These are phyloP conservation scores for Thraustochytrium striatum DNA, from an alignment of 352 stramenopile species.

Conservation along the genomic window DNA sequence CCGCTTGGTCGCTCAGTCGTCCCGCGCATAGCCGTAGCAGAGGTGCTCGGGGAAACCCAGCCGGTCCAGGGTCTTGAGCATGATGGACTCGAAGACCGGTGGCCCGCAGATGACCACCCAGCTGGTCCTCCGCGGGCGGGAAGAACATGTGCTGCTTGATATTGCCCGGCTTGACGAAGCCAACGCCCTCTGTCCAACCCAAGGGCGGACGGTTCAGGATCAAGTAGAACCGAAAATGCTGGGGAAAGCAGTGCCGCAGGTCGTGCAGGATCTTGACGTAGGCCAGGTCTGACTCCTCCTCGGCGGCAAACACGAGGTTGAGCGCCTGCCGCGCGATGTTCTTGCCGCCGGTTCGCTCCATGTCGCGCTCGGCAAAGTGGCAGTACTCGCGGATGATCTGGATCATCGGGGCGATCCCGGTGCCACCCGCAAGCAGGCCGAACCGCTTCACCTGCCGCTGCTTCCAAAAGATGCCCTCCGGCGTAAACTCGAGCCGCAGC, in stretches of 20 bases:
- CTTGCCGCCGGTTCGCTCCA: background rate
- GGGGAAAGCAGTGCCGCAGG: constrained; percentile 48
- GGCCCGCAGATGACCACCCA: constrained; percentile 59
- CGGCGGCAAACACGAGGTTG: constrained; percentile 57
- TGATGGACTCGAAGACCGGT: constrained; percentile 37
- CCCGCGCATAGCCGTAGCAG: constrained; percentile 10
- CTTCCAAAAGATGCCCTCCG: constrained; percentile 45
- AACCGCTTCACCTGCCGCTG: constrained; percentile 51
- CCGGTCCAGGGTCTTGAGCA: background rate
- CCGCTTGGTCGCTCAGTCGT: too few relatives aligned
- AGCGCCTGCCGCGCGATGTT: constrained; percentile 45
- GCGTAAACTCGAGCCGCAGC: constrained; percentile 55
- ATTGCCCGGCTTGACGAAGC: constrained; percentile 54
- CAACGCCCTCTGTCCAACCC: constrained; percentile 58
- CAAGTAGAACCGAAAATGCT: constrained; percentile 55
- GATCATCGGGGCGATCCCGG: constrained; percentile 59
- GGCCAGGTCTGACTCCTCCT: constrained; percentile 55
- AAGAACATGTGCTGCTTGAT: constrained; percentile 55
- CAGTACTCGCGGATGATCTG: constrained; percentile 54
- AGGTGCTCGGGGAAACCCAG: constrained; percentile 2
- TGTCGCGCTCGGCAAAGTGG: constrained; percentile 47
- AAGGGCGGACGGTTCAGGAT: constrained; percentile 57
- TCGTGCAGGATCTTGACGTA: constrained; percentile 56
- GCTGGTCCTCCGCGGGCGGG: constrained; percentile 51
- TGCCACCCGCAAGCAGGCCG: constrained; percentile 55